phyloP scores from a whole-genome alignment of 805 yeast species.

The Wickerhamiella spandovensis region DNA sequence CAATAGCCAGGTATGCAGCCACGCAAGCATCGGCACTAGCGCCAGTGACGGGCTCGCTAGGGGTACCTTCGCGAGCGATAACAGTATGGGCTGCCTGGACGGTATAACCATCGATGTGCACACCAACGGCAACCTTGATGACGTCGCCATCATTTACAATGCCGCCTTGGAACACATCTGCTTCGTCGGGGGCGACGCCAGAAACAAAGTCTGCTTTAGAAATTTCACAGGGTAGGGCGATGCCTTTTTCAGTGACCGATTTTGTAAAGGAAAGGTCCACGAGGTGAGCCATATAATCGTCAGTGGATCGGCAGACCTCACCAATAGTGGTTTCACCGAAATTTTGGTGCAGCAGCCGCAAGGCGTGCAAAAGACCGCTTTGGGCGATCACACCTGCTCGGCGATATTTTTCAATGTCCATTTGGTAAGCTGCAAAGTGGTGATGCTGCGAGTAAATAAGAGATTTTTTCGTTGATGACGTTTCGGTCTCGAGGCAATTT shows the following conservation, averaged over 20 bases:
- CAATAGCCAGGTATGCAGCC: conserved; percentile 82
- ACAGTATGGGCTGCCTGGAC: conserved; percentile 76
- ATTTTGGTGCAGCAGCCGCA: conserved; percentile 53
- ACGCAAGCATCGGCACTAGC: conserved; percentile 77
- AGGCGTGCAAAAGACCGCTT: conserved; percentile 57
- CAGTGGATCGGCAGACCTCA: conserved; percentile 74
- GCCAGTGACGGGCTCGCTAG: conserved; percentile 67
- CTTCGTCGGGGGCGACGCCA: conserved; percentile 73
- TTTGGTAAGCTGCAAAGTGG: background rate
- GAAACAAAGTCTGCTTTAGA: conserved; percentile 66
- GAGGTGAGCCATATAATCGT: conserved; percentile 53
- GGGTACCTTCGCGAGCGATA: conserved; percentile 42
- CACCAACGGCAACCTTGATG: conserved; percentile 74
- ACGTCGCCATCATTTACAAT: conserved; percentile 64
- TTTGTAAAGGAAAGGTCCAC: conserved; percentile 40
- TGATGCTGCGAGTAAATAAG: background rate
- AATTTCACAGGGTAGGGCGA: conserved; percentile 80
- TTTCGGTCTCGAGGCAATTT: no score
- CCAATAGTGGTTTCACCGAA: conserved; percentile 41
- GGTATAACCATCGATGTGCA: conserved; percentile 91
- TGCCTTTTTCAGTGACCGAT: conserved; percentile 59
- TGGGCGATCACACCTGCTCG: conserved; percentile 83
- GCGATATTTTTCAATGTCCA: conserved; percentile 59
- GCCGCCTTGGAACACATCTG: conserved; percentile 27
- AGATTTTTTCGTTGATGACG: background rate